Evolutionary conservation across 306 rosid species (phyloP), one percentile per base, ranked within the genome.

Genomic region (Hylodesmum podocarpum): DNA sequence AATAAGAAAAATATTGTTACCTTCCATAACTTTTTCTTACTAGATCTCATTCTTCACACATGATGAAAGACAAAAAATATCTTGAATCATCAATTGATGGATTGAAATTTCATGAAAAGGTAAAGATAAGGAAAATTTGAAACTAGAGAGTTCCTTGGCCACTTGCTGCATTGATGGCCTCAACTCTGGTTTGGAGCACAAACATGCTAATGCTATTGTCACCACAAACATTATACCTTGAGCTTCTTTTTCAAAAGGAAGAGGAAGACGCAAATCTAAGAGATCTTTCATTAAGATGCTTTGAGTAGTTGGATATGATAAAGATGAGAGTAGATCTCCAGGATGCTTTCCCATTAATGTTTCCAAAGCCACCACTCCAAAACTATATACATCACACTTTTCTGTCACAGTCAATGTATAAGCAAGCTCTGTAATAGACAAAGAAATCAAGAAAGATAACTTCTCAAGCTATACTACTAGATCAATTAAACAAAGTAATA

Each of bases 361-460:
- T 53, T 66, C 55, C 50, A 77, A 14, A 16, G 33, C 8, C 11
- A 76, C 55, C 14, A 65, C 66, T 8, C 57, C 66, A 64, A 49
- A 76, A 1, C 41, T 64, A 15, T 64, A 66, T 24, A 76, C 57
- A 49, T 76, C 57, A 25, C 66, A 76, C 36, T 65, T 76, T 15
- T 51, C 16, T 8, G 49, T 55, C 0, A 67, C 22, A 1, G 0
- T 14, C 1, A 58, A 6, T 6, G 66, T 28, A 2, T 58, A 58
- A 0, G 39, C 65, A 58, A 58, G 5, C 21, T 28, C 21, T 58
- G 22, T 1, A 28, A 14, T 2, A 1, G 4, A 16, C 0, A 0
- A 5, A 47, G 8, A 6, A 25, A 6, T 0, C 2, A 58, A 14
- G 3, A 58, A 58, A 58, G 10, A 5, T 25, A 14, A 28, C 10